phyloP scores from a whole-genome alignment of 352 stramenopile genomes.

The Pythium monospermum region DNA sequence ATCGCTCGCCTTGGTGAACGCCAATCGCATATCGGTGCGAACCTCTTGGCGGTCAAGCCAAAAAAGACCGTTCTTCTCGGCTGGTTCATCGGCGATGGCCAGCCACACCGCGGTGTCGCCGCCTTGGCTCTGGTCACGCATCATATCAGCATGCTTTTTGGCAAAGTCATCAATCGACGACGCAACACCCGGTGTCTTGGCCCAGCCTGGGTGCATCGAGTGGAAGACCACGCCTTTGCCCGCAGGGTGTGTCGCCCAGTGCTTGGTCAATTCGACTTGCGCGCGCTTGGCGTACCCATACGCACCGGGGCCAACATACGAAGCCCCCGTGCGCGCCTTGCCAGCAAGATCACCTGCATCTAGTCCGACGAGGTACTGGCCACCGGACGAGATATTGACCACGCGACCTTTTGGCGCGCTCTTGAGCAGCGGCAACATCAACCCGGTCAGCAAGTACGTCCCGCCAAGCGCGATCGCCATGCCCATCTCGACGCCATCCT shows the following conservation, averaged over 20 bases:
- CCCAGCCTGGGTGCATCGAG: constrained; percentile 48
- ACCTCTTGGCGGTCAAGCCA: constrained; percentile 41
- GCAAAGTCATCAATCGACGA: constrained; percentile 34
- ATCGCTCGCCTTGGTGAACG: constrained; percentile 36
- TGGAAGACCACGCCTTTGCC: constrained; percentile 38
- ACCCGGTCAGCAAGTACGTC: constrained; percentile 39
- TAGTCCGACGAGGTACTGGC: constrained; percentile 36
- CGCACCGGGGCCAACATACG: constrained; percentile 31
- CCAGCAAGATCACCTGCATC: constrained; percentile 29
- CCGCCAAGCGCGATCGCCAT: constrained; percentile 39
- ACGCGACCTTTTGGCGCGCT: constrained; percentile 34
- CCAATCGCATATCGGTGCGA: constrained; percentile 37
- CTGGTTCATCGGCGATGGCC: constrained; percentile 34
- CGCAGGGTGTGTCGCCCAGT: constrained; percentile 31
- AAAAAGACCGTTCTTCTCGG: constrained; percentile 31
- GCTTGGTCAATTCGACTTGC: constrained; percentile 44
- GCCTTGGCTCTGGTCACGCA: constrained; percentile 36
- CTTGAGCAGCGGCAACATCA: constrained; percentile 41
- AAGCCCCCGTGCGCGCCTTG: constrained; percentile 15
- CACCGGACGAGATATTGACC: constrained; percentile 45
- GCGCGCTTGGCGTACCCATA: constrained; percentile 44
- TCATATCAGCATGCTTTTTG: constrained; percentile 36
- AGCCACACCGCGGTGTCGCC: constrained; percentile 50
- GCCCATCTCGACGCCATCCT: constrained; percentile 32
- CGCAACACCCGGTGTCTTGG: constrained; percentile 34